These are phyloP conservation scores for Colletotrichum theobromicola DNA, from an alignment of 2,329 filamentous ascomycete genomes.

Conservation along the genomic window DNA sequence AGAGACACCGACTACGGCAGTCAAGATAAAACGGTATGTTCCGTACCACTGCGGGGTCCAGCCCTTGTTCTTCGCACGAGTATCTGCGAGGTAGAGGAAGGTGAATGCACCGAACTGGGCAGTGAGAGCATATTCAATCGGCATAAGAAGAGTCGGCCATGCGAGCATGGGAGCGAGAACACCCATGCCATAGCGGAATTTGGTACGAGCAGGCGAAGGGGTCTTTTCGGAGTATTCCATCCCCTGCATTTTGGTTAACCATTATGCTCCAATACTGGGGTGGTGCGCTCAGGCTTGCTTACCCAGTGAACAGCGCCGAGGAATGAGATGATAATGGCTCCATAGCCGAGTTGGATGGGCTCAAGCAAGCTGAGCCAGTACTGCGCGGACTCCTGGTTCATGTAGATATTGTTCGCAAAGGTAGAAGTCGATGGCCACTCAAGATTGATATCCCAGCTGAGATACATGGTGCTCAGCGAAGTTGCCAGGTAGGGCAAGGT, in stretches of 20 bases:
- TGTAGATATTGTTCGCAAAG: conserved; percentile 67
- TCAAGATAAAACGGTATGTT: conserved; percentile 90
- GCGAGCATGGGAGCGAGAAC: conserved; percentile 80
- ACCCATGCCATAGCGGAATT: conserved; percentile 83
- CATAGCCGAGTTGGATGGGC: conserved; percentile 89
- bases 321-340: conserved; percentile 92
- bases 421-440: conserved; percentile 64
- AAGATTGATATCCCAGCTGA: conserved; percentile 83
- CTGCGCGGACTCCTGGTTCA: conserved; percentile 74
- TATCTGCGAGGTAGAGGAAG: conserved; percentile 84
- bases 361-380: conserved; percentile 77
- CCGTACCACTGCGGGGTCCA: conserved; percentile 88
- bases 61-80: conserved; percentile 72
- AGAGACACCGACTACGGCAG: conserved; percentile 83
- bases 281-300: conserved; percentile 17
- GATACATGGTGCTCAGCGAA: conserved; percentile 80
- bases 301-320: conserved; percentile 91
- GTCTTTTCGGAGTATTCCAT: conserved; percentile 80
- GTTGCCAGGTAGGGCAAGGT: conserved; percentile 87
- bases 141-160: conserved; percentile 88
- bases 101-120: conserved; percentile 86
- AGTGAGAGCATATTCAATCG: conserved; percentile 84
- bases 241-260: conserved; percentile 48
- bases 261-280: not conserved
- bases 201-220: conserved; percentile 66